Conservation (phyloP, 495 filamentous ascomycete species). For the Hypoxylon cercidicola region DNA sequence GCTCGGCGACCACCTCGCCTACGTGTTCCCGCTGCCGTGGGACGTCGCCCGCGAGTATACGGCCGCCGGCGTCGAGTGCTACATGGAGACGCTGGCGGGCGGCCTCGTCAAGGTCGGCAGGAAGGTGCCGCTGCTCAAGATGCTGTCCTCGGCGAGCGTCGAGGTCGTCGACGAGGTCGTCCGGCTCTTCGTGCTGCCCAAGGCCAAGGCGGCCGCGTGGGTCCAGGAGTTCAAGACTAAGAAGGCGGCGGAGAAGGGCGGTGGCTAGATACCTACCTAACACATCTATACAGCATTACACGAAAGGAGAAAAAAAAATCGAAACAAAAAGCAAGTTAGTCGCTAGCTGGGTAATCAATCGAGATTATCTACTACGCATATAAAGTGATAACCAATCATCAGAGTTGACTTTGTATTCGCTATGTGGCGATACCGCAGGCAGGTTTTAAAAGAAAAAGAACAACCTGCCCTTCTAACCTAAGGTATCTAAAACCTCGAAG, state of each 20-base stretch:
- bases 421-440: not conserved
- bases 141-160: conserved; percentile 78
- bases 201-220: conserved; percentile 71
- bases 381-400: not conserved
- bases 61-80: conserved; percentile 78
- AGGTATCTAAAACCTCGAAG: conserved; percentile 21
- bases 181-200: conserved; percentile 81
- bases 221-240: conserved; percentile 83
- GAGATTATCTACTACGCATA: no score
- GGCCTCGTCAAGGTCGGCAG: conserved; percentile 91
- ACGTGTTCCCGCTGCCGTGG: conserved; percentile 88
- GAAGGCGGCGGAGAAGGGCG: conserved; percentile 58
- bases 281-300: no score
- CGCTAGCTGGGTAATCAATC: no score
- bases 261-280: conserved; percentile 3
- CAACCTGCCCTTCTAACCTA: conserved; percentile 4
- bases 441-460: not conserved
- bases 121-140: conserved; percentile 78
- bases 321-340: conserved; percentile 6
- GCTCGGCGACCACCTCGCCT: conserved; percentile 76
- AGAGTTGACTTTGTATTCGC: conserved; percentile 11
- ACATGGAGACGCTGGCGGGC: conserved; percentile 81
- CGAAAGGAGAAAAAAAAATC: conserved; percentile 3
- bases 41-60: conserved; percentile 76
- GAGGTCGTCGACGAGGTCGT: conserved; percentile 90